phyloP scores from a whole-genome alignment of 495 filamentous ascomycete species.

The Trichoderma gamsii region DNA sequence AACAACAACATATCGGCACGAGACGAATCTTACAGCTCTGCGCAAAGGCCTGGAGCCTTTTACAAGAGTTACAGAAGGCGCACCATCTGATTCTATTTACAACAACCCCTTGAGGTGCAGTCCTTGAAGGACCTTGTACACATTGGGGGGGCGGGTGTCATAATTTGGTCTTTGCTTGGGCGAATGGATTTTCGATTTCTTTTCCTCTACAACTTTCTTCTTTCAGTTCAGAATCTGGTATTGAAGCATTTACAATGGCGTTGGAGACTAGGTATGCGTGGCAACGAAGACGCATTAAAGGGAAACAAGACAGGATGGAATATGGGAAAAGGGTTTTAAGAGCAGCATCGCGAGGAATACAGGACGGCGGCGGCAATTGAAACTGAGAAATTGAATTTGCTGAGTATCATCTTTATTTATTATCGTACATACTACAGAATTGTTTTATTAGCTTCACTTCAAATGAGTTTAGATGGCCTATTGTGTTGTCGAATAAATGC shows the following conservation, averaged over 20 bases:
- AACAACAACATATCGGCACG: background rate
- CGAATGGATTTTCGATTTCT: background rate
- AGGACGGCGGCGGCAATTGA: background rate
- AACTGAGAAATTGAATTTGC: background rate
- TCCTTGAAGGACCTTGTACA: background rate
- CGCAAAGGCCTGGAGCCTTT: conserved; percentile 11
- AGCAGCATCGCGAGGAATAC: background rate
- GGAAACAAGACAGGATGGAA: background rate
- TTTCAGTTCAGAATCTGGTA: background rate
- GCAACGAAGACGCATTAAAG: background rate
- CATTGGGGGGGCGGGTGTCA: too few species aligned
- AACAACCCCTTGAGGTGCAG: background rate
- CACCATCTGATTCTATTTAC: background rate
- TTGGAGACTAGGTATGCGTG: background rate
- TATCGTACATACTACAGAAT: background rate
- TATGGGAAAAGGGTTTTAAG: background rate
- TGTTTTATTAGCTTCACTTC: too few species aligned
- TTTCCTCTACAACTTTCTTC: background rate
- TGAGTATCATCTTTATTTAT: background rate
- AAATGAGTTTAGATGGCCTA: background rate
- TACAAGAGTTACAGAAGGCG: background rate
- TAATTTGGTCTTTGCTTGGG: too few species aligned
- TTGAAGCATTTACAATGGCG: background rate
- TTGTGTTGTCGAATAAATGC: background rate
- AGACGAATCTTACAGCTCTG: background rate